phyloP scores from a whole-genome alignment of 2,329 filamentous ascomycete genomes.

The Neonectria faginata region DNA sequence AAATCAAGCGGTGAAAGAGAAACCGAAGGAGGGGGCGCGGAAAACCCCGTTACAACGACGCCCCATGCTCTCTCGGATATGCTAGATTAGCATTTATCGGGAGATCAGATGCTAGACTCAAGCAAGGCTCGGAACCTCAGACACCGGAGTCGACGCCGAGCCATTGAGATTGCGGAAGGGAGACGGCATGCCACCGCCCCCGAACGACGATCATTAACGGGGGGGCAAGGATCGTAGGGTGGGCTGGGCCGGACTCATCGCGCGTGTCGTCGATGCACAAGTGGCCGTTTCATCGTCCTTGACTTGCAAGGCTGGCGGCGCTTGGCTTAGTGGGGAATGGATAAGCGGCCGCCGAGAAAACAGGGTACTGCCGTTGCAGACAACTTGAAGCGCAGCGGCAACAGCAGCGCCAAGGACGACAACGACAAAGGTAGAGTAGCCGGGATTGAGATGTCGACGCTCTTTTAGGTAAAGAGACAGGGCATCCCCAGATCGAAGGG shows the following conservation, averaged over 20 bases:
- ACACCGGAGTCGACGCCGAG: constrained; percentile 25
- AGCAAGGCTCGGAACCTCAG: constrained; percentile 22
- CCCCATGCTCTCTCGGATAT: constrained; percentile 21
- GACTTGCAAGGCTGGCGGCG: constrained; percentile 34
- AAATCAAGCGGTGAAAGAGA: constrained; percentile 6
- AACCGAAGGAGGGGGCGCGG: constrained; percentile 7
- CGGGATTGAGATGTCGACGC: constrained; percentile 3
- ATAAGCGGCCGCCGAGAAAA: constrained; percentile 28
- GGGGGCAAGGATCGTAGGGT: constrained; percentile 19
- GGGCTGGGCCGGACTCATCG: constrained; percentile 13
- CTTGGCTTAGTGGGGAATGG: constrained; percentile 28
- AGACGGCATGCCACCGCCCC: constrained; percentile 32
- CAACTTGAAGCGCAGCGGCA: background rate
- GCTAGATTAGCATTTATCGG: constrained; percentile 26
- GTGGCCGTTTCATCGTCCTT: constrained; percentile 34
- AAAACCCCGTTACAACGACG: constrained; percentile 8
- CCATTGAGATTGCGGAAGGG: constrained; percentile 35
- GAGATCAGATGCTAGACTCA: constrained; percentile 25
- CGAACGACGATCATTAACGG: constrained; percentile 27
- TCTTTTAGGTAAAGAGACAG: constrained; percentile 4
- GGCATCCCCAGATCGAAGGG: background rate
- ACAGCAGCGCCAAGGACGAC: background rate
- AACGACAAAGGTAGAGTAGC: background rate
- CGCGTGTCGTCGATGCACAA: constrained; percentile 24
- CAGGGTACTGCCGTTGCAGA: constrained; percentile 9